Evolutionary conservation across 257 asterid genomes (phyloP), one percentile per base, ranked within the genome.

Genomic region (Eucommia ulmoides): DNA sequence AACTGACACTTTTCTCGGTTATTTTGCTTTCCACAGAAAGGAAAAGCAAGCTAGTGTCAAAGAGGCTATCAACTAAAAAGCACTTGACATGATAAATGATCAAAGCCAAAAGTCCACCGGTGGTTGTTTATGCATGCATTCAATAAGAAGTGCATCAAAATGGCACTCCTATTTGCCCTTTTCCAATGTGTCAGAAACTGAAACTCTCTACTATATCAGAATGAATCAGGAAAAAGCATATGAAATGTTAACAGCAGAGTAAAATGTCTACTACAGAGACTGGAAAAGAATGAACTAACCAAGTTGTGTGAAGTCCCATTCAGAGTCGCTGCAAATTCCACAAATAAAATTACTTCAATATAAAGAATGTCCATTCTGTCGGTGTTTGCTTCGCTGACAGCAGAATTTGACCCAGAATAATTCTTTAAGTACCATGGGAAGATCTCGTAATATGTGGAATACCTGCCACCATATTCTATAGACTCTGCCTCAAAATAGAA

Each of bases 321-420:
- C 62, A 77, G 75, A 73, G 88, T 80, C 48, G 96, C 94, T 26
- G 91, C 93, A 54, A 78, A 79, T 68, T 85, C 92, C 74, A 85
- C 44, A 55, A 91, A 82, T 49, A 80, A 74, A 58, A 91, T 62
- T 21, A 81, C 92, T 76, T 87, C 93, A 49, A 67, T 68, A 63
- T 80, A 96, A 51, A 86, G 71, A 69, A 41, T 62, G 66, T 74
- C 91, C 61, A 67, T 59, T 59, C 71, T 81, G 52, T 54, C 65
- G 25, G 49, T 33, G 19, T 49, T 68, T 59, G 53, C 51, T 45
- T 14, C 66, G 33, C 56, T 64, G 44, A 56, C 74, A 54, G 38
- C 51, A 33, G 53, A 61, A 58, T 61, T 68, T 49, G 72, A 66
- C 56, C 65, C 77, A 63, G 50, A 46, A 60, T 57, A 52, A 29